These are phyloP conservation scores for Mariannaea elegans DNA, from an alignment of 2,329 filamentous ascomycete genomes.

Conservation along the genomic window DNA sequence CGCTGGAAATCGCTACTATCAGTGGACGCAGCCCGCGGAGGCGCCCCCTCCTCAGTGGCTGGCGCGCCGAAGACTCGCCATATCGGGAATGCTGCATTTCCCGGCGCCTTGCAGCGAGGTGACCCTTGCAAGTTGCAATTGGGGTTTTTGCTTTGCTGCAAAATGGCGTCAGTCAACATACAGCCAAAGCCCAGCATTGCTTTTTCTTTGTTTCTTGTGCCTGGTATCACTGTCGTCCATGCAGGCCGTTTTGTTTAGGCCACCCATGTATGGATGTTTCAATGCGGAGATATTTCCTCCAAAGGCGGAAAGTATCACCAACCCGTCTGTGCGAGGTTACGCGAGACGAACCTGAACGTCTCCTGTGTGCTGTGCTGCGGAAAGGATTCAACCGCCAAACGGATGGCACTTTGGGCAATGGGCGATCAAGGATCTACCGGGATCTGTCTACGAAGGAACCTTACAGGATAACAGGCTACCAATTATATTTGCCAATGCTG, in stretches of 20 bases:
- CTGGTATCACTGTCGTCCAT: not conserved
- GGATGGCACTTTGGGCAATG: slow-evolving; percentile 9
- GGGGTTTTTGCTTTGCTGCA: slow-evolving; percentile 14
- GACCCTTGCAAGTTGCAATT: slow-evolving; percentile 12
- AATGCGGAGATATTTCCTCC: slow-evolving; percentile 29
- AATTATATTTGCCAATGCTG: not conserved
- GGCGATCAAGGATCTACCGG: slow-evolving; percentile 4
- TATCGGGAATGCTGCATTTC: slow-evolving; percentile 23
- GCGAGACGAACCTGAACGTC: slow-evolving; percentile 12
- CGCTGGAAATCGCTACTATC: not conserved
- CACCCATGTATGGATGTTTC: slow-evolving; percentile 12
- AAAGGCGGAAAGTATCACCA: slow-evolving; percentile 10
- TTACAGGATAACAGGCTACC: not conserved
- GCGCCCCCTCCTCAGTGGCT: slow-evolving; percentile 14
- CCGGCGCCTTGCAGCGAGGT: slow-evolving; percentile 17
- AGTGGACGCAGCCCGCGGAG: slow-evolving; percentile 19
- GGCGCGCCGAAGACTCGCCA: slow-evolving; percentile 10
- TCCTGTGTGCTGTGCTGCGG: slow-evolving; percentile 13
- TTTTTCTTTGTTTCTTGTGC: not conserved
- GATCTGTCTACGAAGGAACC: slow-evolving; percentile 3
- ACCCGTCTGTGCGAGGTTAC: slow-evolving; percentile 27
- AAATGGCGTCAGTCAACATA: slow-evolving; percentile 24
- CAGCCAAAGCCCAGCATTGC: slow-evolving; percentile 2
- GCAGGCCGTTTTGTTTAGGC: not conserved
- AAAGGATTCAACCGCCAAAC: slow-evolving; percentile 27